Conservation (phyloP, 306 rosid species). For the Vachellia collinsii region DNA sequence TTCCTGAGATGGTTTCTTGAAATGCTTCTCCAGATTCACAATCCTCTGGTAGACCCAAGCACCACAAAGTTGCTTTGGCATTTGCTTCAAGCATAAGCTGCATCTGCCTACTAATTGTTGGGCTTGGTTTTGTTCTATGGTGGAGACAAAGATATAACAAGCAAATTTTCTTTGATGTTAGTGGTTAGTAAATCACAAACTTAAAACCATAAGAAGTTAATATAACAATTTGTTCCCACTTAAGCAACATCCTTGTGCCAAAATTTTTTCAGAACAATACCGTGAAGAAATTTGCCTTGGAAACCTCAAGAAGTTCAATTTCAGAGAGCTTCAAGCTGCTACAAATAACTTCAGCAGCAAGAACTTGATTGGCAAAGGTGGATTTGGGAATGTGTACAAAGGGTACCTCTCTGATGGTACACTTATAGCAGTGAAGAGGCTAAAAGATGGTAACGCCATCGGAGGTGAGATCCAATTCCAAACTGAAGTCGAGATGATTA, state of each 20-base stretch:
- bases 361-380: not conserved
- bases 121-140: slow-evolving; percentile 86
- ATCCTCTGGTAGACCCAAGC: slow-evolving; percentile 62
- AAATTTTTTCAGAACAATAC: slow-evolving; percentile 60
- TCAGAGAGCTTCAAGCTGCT: slow-evolving; percentile 80
- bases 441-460: not conserved
- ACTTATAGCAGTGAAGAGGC: slow-evolving; percentile 40
- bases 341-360: not conserved
- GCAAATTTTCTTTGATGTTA: slow-evolving; percentile 89
- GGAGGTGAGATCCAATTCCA: slow-evolving; percentile 40
- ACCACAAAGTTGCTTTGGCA: slow-evolving; percentile 82
- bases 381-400: not conserved
- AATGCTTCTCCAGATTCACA: slow-evolving; percentile 54
- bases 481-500: not conserved
- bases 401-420: slow-evolving; percentile 14
- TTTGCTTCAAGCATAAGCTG: slow-evolving; percentile 93
- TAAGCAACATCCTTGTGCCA: not conserved
- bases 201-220: not conserved
- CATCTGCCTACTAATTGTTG: slow-evolving; percentile 71
- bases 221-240: slow-evolving; percentile 4
- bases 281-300: slow-evolving; percentile 86
- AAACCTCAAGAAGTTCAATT: slow-evolving; percentile 78
- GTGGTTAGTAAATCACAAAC: slow-evolving; percentile 59
- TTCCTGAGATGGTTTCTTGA: slow-evolving; percentile 36
- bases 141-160: slow-evolving; percentile 83